Conservation (phyloP, 805 yeast species). For the Kuraishia capsulata region DNA sequence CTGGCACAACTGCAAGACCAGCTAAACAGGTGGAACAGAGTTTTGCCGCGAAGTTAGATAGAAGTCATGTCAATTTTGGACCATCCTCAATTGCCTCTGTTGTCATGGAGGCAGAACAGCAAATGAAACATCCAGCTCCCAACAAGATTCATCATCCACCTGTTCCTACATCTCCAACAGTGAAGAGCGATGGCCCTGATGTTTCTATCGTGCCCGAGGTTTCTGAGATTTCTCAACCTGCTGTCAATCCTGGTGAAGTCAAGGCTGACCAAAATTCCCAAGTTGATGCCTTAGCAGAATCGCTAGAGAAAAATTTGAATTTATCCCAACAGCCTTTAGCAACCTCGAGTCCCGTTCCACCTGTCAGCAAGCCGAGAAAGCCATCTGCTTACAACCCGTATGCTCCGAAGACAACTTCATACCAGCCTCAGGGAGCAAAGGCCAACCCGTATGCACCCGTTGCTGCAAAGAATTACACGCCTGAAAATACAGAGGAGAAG, state of each 20-base stretch:
- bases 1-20: neutral
- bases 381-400: slow-evolving; percentile 11
- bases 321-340: too few relatives aligned
- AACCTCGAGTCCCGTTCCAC: too few relatives aligned
- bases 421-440: neutral
- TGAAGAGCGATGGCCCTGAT: neutral
- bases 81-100: neutral
- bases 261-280: too few relatives aligned
- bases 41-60: neutral
- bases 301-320: too few relatives aligned
- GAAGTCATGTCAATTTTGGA: neutral
- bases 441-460: neutral
- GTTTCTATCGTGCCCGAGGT: neutral
- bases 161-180: neutral
- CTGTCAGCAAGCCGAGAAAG: too few relatives aligned
- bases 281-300: too few relatives aligned
- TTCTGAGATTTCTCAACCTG: too few relatives aligned
- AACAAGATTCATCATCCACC: neutral
- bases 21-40: neutral
- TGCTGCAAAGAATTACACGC: neutral
- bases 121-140: neutral
- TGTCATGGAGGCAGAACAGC: neutral
- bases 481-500: neutral
- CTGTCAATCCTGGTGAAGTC: too few relatives aligned
- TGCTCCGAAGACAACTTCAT: slow-evolving; percentile 5